These are phyloP conservation scores for Corchorus olitorius DNA, from an alignment of 345 rosid species.

Conservation along the genomic window DNA sequence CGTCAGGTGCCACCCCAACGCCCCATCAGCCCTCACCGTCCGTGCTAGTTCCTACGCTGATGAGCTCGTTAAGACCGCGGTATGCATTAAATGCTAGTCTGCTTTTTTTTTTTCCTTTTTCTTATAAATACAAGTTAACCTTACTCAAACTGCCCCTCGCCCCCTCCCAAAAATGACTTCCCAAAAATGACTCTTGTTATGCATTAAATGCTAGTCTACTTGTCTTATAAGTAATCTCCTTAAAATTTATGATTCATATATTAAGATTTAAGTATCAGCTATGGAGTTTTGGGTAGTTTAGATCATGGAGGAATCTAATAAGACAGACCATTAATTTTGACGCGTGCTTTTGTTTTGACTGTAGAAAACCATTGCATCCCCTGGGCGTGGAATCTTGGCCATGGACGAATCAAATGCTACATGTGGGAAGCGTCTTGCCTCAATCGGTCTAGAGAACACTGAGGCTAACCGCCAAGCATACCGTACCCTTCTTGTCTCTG, in stretches of 20 bases:
- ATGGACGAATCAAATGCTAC: conserved; percentile 99
- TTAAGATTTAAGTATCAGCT: no score
- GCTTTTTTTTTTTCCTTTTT: background rate
- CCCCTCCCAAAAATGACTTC: no score
- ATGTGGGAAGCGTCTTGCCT: conserved; percentile 92
- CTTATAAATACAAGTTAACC: no score
- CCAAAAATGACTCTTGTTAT: conserved; percentile 17
- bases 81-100: conserved; percentile 32
- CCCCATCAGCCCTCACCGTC: conserved; percentile 51
- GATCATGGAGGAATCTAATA: background rate
- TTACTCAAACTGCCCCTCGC: no score
- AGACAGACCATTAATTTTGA: background rate
- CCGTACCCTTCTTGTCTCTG: conserved; percentile 81
- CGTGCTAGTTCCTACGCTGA: conserved; percentile 87
- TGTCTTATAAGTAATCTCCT: background rate
- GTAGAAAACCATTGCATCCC: conserved; percentile 92
- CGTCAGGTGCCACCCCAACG: conserved; percentile 46
- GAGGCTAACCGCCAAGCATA: conserved; percentile 98
- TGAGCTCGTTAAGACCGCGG: conserved; percentile 97
- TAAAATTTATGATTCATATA: no score
- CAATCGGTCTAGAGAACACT: conserved; percentile 94
- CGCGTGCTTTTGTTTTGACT: conserved; percentile 4
- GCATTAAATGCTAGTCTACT: conserved; percentile 16
- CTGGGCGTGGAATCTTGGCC: conserved; percentile 97
- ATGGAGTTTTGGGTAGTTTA: background rate